These are phyloP conservation scores for Lophiostoma macrostomum DNA, from an alignment of 495 filamentous ascomycete genomes.

Conservation along the genomic window DNA sequence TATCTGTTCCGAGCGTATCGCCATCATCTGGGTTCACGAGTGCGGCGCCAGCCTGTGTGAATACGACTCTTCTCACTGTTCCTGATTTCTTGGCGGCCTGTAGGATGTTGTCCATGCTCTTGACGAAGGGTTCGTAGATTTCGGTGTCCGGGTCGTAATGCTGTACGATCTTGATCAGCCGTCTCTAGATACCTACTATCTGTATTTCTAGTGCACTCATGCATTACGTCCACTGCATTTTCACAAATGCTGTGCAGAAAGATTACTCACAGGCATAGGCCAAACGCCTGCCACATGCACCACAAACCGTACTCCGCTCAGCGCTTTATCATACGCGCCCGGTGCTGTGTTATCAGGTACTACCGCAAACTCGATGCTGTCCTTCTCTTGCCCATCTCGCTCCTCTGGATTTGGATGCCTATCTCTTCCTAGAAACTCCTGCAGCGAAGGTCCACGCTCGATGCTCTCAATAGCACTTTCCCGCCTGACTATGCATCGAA, in stretches of 20 bases:
- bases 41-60: conserved; percentile 24
- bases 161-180: no score
- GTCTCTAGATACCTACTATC: neutral
- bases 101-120: conserved; percentile 26
- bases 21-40: conserved; percentile 24
- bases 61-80: conserved; percentile 18
- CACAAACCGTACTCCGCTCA: conserved; percentile 7
- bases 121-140: conserved; percentile 24
- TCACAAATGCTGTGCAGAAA: neutral
- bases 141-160: conserved; percentile 24
- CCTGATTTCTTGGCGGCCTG: conserved; percentile 18
- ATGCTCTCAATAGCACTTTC: conserved; percentile 14
- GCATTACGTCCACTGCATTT: neutral
- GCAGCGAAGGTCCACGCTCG: conserved; percentile 13
- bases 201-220: neutral
- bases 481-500: conserved; percentile 19
- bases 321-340: conserved; percentile 17
- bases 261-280: conserved; percentile 21
- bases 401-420: no score
- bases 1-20: conserved; percentile 14
- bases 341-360: conserved; percentile 16
- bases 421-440: no score
- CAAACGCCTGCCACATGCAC: conserved; percentile 26
- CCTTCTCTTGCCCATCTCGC: no score
- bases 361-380: conserved; percentile 19